phyloP scores from a whole-genome alignment of 2,329 filamentous ascomycete species.

The Trichoderma gracile region DNA sequence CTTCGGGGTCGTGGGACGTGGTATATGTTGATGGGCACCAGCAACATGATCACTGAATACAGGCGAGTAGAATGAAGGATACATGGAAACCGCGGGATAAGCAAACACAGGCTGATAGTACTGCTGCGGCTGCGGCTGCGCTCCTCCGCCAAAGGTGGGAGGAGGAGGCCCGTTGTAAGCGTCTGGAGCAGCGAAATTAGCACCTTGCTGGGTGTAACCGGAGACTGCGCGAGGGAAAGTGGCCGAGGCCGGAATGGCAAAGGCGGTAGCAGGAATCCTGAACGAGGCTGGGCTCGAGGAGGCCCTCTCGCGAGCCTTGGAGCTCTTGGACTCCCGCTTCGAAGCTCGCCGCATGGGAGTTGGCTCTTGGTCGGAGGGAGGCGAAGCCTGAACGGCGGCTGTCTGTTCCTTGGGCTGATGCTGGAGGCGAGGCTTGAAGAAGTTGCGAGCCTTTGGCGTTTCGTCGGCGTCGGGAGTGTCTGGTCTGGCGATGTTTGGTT shows the following conservation, averaged over 20 bases:
- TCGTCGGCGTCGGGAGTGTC: neutral
- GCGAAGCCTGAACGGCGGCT: neutral
- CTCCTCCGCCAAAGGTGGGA: neutral
- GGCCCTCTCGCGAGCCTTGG: conserved; percentile 11
- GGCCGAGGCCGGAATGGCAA: conserved; percentile 24
- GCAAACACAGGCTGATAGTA: conserved; percentile 23
- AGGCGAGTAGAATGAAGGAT: conserved; percentile 2
- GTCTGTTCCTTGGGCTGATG: neutral
- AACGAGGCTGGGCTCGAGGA: conserved; percentile 10
- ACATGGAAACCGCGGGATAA: conserved; percentile 14
- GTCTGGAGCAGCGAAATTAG: neutral
- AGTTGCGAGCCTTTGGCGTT: conserved; percentile 7
- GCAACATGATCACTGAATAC: neutral
- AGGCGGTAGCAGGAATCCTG: neutral
- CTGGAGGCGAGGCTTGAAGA: neutral
- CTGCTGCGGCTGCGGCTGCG: conserved; percentile 15
- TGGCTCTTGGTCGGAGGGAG: neutral
- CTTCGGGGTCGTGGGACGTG: neutral
- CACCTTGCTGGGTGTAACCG: neutral
- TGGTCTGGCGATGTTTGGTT: neutral
- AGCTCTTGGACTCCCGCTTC: conserved; percentile 3
- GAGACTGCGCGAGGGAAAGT: conserved; percentile 14
- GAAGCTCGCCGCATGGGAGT: neutral
- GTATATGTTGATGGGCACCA: neutral
- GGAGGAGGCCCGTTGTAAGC: neutral